phyloP scores from a whole-genome alignment of 257 asterid species.

The Catharanthus roseus region DNA sequence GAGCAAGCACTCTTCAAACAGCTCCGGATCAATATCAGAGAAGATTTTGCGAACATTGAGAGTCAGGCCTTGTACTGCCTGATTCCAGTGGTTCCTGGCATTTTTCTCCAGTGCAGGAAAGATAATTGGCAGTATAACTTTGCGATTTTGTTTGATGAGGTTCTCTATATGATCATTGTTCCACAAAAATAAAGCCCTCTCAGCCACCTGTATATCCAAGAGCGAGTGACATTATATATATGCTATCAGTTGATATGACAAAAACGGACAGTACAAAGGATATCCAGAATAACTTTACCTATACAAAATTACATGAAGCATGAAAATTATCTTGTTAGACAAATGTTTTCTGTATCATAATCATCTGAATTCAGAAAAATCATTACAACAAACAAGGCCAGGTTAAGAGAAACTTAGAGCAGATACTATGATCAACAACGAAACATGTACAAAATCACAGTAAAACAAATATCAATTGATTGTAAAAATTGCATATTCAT shows the following conservation, averaged over 20 bases:
- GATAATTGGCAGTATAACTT: constrained; percentile 67
- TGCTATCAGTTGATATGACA: neutral
- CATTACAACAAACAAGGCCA: neutral
- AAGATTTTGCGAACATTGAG: constrained; percentile 82
- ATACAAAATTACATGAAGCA: neutral
- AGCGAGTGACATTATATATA: constrained; percentile 1
- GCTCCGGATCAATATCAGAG: constrained; percentile 63
- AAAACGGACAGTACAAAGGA: neutral
- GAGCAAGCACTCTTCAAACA: constrained; percentile 67
- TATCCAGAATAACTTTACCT: neutral
- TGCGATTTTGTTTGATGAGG: constrained; percentile 82
- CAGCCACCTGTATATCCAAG: constrained; percentile 65
- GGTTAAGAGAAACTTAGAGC: neutral
- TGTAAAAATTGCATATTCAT: neutral
- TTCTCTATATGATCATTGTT: constrained; percentile 82
- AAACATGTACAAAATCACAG: neutral
- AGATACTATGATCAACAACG: neutral
- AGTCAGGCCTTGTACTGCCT: constrained; percentile 78
- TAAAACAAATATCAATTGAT: neutral
- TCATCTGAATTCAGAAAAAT: neutral
- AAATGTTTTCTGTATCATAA: neutral
- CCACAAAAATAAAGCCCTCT: constrained; percentile 87
- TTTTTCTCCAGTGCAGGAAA: constrained; percentile 74
- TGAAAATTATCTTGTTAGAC: neutral
- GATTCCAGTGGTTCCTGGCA: constrained; percentile 82